A percentile compares a stretch with the other conserved stretches of the same genome.
These are phyloP conservation scores for Exophiala aquamarina DNA, from an alignment of 2,329 filamentous ascomycete genomes.

Conservation along the genomic window DNA sequence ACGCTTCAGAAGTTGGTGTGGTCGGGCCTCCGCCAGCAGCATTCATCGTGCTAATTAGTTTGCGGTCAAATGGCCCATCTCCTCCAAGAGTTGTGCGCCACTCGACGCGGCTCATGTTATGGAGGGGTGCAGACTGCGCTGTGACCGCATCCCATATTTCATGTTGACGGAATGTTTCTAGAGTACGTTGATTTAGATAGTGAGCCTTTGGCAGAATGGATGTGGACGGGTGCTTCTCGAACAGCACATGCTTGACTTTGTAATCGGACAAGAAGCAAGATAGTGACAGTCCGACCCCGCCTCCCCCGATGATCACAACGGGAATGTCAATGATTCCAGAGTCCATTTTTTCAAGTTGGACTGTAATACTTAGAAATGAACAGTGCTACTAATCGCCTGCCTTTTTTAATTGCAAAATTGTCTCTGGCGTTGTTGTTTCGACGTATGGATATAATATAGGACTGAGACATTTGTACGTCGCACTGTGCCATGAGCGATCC, in stretches of 20 bases:
- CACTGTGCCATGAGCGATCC: too few relatives aligned
- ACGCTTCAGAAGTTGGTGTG: neutral
- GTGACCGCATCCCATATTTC: slow-evolving; percentile 32
- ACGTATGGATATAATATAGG: too few relatives aligned
- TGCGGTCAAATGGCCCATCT: slow-evolving; percentile 17
- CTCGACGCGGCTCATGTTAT: slow-evolving; percentile 30
- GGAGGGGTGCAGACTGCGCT: slow-evolving; percentile 19
- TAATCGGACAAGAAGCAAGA: slow-evolving; percentile 33
- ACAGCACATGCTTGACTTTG: slow-evolving; percentile 30
- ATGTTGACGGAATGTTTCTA: slow-evolving; percentile 30
- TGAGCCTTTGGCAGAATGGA: slow-evolving; percentile 36
- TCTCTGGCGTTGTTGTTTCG: too few relatives aligned
- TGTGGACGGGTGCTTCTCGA: slow-evolving; percentile 32
- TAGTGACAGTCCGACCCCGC: slow-evolving; percentile 31
- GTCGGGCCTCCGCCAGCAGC: neutral
- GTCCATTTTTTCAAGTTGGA: too few relatives aligned
- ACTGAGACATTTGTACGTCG: too few relatives aligned
- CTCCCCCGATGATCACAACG: slow-evolving; percentile 33
- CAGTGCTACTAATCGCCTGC: too few relatives aligned
- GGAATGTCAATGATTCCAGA: slow-evolving; percentile 6
- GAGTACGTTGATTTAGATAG: slow-evolving; percentile 33
- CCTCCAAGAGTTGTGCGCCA: slow-evolving; percentile 35
- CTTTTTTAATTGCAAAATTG: too few relatives aligned
- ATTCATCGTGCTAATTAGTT: neutral
- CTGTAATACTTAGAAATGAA: too few relatives aligned